Conservation (phyloP, 176 grass and related monocot genomes). For the Zea luxurians region DNA sequence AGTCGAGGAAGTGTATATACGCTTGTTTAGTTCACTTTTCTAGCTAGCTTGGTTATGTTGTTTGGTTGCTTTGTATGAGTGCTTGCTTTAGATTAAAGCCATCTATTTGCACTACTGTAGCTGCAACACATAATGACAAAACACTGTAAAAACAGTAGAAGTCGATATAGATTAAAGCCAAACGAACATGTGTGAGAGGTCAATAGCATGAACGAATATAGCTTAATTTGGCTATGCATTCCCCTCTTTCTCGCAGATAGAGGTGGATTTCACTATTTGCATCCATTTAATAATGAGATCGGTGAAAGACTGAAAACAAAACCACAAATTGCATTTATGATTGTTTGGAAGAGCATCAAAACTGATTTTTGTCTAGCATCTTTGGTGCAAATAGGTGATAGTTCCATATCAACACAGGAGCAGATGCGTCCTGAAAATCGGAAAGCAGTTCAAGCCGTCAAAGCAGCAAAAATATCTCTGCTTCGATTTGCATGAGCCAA, state of each 20-base stretch:
- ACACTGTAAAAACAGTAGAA: too few species aligned
- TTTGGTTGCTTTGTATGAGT: too few species aligned
- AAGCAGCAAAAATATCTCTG: conserved; percentile 40
- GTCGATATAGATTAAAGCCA: too few species aligned
- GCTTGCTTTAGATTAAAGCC: too few species aligned
- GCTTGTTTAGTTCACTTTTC: too few species aligned
- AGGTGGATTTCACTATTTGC: neutral
- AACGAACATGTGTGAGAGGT: neutral
- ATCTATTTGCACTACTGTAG: too few species aligned
- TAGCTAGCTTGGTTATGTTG: too few species aligned
- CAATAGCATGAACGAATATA: neutral
- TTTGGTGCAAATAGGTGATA: conserved; percentile 16
- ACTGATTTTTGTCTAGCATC: neutral
- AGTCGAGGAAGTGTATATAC: too few species aligned
- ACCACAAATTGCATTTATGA: neutral
- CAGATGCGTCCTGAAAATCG: conserved; percentile 14
- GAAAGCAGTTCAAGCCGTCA: conserved; percentile 38
- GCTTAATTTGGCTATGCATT: neutral
- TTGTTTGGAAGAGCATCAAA: conserved; percentile 23
- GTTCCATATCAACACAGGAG: neutral
- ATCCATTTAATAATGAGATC: conserved; percentile 25
- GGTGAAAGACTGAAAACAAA: neutral
- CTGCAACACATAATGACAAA: too few species aligned
- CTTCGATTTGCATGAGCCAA: conserved; percentile 33
- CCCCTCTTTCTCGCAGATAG: too few species aligned